Percentiles rank a stretch among this genome's conserved stretches.
These are phyloP conservation scores for Sordariomycetes sp. DNA, from an alignment of 2,329 filamentous ascomycete species.

Conservation along the genomic window DNA sequence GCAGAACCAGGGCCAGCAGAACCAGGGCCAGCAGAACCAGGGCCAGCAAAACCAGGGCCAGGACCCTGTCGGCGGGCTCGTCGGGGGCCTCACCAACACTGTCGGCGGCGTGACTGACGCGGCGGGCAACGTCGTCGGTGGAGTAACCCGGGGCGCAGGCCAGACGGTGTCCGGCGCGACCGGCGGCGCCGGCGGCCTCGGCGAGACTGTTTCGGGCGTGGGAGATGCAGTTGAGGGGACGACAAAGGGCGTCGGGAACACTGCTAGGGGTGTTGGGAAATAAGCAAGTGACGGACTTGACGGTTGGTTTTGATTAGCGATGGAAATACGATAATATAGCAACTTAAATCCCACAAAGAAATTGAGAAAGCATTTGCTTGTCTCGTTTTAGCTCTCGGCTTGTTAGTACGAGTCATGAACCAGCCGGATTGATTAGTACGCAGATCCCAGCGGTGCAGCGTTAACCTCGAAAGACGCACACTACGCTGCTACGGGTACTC, in stretches of 20 bases:
- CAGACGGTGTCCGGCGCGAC: not conserved
- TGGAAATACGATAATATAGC: not conserved
- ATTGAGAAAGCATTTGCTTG: too few species aligned
- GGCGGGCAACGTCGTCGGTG: not conserved
- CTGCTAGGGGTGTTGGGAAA: not conserved
- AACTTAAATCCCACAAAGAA: too few species aligned
- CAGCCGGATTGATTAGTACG: too few species aligned
- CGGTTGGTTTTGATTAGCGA: not conserved
- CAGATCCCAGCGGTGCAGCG: too few species aligned
- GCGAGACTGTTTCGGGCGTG: not conserved
- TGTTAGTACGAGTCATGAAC: too few species aligned
- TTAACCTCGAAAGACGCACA: too few species aligned
- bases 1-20: not conserved
- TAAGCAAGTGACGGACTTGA: not conserved
- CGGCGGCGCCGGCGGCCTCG: not conserved
- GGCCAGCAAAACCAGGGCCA: not conserved
- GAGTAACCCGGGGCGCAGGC: conserved; percentile 1
- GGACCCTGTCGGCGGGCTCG: not conserved
- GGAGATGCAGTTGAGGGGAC: not conserved
- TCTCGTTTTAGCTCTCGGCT: too few species aligned
- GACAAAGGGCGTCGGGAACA: not conserved
- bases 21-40: not conserved
- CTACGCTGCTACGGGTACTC: too few species aligned
- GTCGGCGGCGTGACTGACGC: not conserved
- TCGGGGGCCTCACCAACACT: not conserved